Evolutionary conservation across 2,329 filamentous ascomycete genomes (phyloP), one percentile per base, ranked within the genome.

Genomic region (Chalaropsis ovoidea): DNA sequence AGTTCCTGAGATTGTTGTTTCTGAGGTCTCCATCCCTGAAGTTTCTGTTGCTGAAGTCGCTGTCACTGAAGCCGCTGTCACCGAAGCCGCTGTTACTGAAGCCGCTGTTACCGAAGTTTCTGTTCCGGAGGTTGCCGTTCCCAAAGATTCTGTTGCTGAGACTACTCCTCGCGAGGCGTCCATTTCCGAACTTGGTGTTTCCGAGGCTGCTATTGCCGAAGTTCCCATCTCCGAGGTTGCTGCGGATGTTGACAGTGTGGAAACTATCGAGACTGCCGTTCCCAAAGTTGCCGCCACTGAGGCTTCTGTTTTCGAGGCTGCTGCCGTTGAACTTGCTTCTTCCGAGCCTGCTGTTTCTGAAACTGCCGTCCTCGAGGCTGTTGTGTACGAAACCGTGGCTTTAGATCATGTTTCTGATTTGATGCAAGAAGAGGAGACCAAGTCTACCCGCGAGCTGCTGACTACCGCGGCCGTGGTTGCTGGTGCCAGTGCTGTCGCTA

Each of bases 101-200:
- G 31, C 60, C 39, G 43, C 60, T 67, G 31, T 56, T 39, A 35
- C 60, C 65, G 62, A 45, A 13, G 61, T 22, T 62, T 24, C 61
- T 7, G n/a, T 39, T 15, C 13, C 49, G 41, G 43, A 42, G 31
- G 15, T 8, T 56, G 17, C 49, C 4, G 6, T 19, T 56, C 3
- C 19, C 4, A n/a, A 56, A 56, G 49, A 56, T 4, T 24, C 49
- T 56, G 49, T 56, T 6, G 5, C 49, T 56, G 49, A 56, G n/a
- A 27, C n/a, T 56, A 19, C 31, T 56, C 4, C n/a, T 7, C 31
- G 3, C 7, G 31, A 35, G 31, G 7, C 31, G 3, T 35, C 31
- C 7, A 7, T 7, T 35, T 7, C 31, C 7, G 31, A 35, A n/a
- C n/a, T n/a, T n/a, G n/a, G n/a, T n/a, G 31, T 35, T 7, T 7